Conservation (phyloP, 1,284 basidiomycete genomes). For the Ceratobasidium sp. region DNA sequence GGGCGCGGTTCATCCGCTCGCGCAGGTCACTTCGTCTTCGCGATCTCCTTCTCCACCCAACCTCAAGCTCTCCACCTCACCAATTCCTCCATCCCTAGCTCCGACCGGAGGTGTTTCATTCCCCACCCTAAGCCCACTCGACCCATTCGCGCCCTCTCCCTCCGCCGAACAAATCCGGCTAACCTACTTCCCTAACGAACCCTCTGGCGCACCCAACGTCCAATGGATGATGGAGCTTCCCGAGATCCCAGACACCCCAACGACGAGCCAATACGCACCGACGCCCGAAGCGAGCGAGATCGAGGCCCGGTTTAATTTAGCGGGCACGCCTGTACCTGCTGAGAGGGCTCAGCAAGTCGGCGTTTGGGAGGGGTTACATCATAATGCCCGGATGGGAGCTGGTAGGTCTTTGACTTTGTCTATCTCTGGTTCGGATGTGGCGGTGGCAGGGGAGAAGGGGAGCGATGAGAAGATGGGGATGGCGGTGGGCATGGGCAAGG, state of each 20-base stretch:
- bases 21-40: constrained; percentile 35
- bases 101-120: constrained; percentile 17
- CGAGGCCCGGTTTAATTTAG: constrained; percentile 77
- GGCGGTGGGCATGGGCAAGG: no score
- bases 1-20: constrained; percentile 20
- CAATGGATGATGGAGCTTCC: constrained; percentile 73
- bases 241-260: constrained; percentile 43
- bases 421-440: no score
- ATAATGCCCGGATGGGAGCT: constrained; percentile 69
- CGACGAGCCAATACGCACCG: constrained; percentile 6
- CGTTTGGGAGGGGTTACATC: constrained; percentile 89
- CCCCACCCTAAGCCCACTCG: constrained; percentile 47
- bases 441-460: no score
- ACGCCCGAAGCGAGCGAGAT: neutral
- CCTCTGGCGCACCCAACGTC: constrained; percentile 74
- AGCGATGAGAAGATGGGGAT: no score
- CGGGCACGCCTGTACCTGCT: constrained; percentile 72
- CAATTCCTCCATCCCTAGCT: neutral
- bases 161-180: constrained; percentile 85
- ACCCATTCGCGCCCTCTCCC: constrained; percentile 69
- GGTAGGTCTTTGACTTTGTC: constrained; percentile 44
- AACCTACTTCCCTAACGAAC: constrained; percentile 83
- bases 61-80: constrained; percentile 23
- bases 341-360: constrained; percentile 63
- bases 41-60: constrained; percentile 15